Evolutionary conservation across 2,329 filamentous ascomycete species (phyloP), one percentile per base, ranked within the genome.

Genomic region (Mycosphaerelloides madeirae): DNA sequence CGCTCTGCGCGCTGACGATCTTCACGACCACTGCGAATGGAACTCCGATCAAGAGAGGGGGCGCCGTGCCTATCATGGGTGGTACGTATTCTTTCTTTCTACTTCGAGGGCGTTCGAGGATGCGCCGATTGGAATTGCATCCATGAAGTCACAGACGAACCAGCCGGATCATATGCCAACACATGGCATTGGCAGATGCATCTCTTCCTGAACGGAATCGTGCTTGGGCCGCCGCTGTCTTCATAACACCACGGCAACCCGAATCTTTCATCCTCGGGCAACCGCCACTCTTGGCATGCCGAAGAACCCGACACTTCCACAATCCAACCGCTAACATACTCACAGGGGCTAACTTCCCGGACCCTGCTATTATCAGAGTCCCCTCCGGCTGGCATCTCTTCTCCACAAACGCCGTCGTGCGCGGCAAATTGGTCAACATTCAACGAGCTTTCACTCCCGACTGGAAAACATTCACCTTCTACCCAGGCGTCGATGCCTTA

Each of bases 401-500:
- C 46, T 66, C 57, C 1, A 69, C 68, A 7, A 67, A 65, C 41
- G 62, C 61, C 35, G 59, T 57, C 3, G 38, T 65, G 13, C 57
- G 58, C 42, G 58, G 59, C 14, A 61, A 60, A 18, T 55, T 59
- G 29, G 44, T 66, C 14, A 61, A 66, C 36, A 53, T 70, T 14
- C 68, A 69, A 46, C 49, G 68, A 16, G 68, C 66, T 8, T 62
- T 59, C 2, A 68, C 65, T 3, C 48, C 44, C 2, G 55, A 69
- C 48, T 68, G 68, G 53, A 41, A 54, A 4, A 59, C 50, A 8
- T 68, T 65, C 62, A 57, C 41, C 2, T 46, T 67, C 29, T 47
- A 55, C 16, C 60, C 68, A 12, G 28, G 62, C 53, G 15, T 57
- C 45, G 79, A 83, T 50, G 73, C 75, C 1, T 66, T 84, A 11